Conservation (phyloP, 2,329 filamentous ascomycete species). For the Colletotrichum viniferum region DNA sequence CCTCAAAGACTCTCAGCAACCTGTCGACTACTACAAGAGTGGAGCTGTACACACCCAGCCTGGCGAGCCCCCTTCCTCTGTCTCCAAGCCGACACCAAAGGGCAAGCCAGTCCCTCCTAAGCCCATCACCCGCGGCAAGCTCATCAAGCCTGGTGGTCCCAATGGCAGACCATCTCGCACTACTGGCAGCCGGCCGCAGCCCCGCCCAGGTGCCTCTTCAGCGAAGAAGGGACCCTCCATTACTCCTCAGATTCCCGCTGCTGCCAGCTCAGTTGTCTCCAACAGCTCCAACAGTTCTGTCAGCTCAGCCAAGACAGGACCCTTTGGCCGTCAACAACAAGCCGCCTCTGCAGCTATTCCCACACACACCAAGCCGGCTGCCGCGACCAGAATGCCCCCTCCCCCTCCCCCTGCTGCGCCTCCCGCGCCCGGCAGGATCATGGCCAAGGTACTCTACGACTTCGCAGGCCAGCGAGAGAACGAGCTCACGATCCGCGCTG, state of each 20-base stretch:
- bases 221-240: slow-evolving; percentile 6
- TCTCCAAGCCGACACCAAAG: slow-evolving; percentile 84
- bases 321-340: slow-evolving; percentile 17
- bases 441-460: slow-evolving; percentile 90
- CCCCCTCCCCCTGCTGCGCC: slow-evolving; percentile 71
- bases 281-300: slow-evolving; percentile 8
- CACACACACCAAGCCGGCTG: slow-evolving; percentile 17
- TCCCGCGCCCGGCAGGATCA: slow-evolving; percentile 71
- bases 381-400: slow-evolving; percentile 43
- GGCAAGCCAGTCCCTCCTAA: slow-evolving; percentile 85
- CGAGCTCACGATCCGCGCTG: slow-evolving; percentile 80
- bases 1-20: slow-evolving; percentile 80
- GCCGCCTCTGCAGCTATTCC: slow-evolving; percentile 24
- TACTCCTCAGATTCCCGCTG: slow-evolving; percentile 37
- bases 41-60: slow-evolving; percentile 84
- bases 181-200: slow-evolving; percentile 52
- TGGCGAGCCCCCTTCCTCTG: slow-evolving; percentile 83
- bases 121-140: slow-evolving; percentile 90
- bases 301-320: slow-evolving; percentile 26
- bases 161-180: slow-evolving; percentile 79
- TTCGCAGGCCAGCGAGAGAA: slow-evolving; percentile 85
- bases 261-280: slow-evolving; percentile 26
- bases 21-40: slow-evolving; percentile 91
- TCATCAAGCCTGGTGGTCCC: slow-evolving; percentile 90
- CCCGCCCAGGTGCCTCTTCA: slow-evolving; percentile 41